Conservation (phyloP, 352 stramenopile genomes). For the Phytopythium aichiense region DNA sequence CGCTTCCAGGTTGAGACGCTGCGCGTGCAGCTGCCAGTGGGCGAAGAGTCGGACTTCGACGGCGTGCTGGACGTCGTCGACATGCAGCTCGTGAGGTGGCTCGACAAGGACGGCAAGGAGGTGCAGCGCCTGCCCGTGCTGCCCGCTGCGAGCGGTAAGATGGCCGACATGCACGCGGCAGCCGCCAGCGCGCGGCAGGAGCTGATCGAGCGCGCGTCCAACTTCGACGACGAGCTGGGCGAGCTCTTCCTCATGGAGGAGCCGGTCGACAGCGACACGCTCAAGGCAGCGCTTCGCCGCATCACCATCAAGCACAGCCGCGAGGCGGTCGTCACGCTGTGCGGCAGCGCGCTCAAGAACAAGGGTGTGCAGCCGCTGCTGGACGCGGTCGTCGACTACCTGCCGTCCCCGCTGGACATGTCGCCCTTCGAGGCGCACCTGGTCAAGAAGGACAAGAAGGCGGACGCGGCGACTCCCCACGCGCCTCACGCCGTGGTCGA, state of each 20-base stretch:
- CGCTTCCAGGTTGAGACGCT: slow-evolving; percentile 59
- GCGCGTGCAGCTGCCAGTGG: slow-evolving; percentile 59
- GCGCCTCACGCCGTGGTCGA: slow-evolving; percentile 18
- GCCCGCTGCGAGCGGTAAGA: slow-evolving; percentile 28
- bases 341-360: slow-evolving; percentile 75
- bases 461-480: slow-evolving; percentile 3
- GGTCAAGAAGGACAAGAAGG: slow-evolving; percentile 34
- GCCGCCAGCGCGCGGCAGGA: slow-evolving; percentile 39
- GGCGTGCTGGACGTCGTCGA: slow-evolving; percentile 62
- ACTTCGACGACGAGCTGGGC: slow-evolving; percentile 69
- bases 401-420: slow-evolving; percentile 93
- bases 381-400: slow-evolving; percentile 97
- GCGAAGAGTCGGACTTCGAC: slow-evolving; percentile 57
- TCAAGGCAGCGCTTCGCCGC: slow-evolving; percentile 54
- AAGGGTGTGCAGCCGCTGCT: slow-evolving; percentile 96
- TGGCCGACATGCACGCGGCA: slow-evolving; percentile 45
- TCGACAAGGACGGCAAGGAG: slow-evolving; percentile 53
- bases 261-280: slow-evolving; percentile 36
- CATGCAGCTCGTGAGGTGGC: slow-evolving; percentile 68
- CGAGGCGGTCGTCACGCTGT: slow-evolving; percentile 49
- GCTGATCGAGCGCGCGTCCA: slow-evolving; percentile 58
- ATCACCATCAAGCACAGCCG: slow-evolving; percentile 51
- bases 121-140: slow-evolving; percentile 50
- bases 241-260: slow-evolving; percentile 78
- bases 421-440: slow-evolving; percentile 59